A percentile compares a stretch with the other conserved stretches of the same genome.
Conservation (phyloP, 2,329 filamentous ascomycete genomes). For the Penicillium decumbens region DNA sequence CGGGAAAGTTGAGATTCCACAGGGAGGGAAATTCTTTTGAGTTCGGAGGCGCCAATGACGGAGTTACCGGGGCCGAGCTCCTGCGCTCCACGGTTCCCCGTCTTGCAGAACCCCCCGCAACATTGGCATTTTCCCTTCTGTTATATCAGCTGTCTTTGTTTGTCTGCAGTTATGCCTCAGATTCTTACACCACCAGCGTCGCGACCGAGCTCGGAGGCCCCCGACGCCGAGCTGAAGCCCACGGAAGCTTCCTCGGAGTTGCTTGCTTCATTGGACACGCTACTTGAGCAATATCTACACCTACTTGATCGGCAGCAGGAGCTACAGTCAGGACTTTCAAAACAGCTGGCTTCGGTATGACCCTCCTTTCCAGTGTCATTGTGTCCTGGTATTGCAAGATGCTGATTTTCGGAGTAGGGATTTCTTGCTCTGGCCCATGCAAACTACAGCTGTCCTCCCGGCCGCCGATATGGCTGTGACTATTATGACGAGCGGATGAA, state of each 20-base stretch:
- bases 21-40: conserved; percentile 37
- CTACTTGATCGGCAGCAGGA: conserved; percentile 43
- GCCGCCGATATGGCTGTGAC: conserved; percentile 46
- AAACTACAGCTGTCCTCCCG: conserved; percentile 45
- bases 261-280: conserved; percentile 35
- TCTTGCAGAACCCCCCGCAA: background rate
- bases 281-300: conserved; percentile 42
- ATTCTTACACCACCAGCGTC: conserved; percentile 36
- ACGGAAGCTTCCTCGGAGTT: conserved; percentile 24
- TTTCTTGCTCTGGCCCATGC: conserved; percentile 48
- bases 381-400: background rate
- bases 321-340: conserved; percentile 37
- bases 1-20: conserved; percentile 1
- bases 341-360: conserved; percentile 39
- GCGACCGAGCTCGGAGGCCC: conserved; percentile 27
- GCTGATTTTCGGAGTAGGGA: conserved; percentile 36
- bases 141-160: background rate
- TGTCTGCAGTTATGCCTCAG: conserved; percentile 26
- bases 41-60: conserved; percentile 34
- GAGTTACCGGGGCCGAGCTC: conserved; percentile 36
- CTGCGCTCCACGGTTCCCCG: conserved; percentile 12
- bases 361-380: background rate
- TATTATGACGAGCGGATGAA: conserved; percentile 52
- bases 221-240: conserved; percentile 19
- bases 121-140: background rate